Conservation (phyloP, 108 stramenopile species). For the Fistulifera solaris region DNA sequence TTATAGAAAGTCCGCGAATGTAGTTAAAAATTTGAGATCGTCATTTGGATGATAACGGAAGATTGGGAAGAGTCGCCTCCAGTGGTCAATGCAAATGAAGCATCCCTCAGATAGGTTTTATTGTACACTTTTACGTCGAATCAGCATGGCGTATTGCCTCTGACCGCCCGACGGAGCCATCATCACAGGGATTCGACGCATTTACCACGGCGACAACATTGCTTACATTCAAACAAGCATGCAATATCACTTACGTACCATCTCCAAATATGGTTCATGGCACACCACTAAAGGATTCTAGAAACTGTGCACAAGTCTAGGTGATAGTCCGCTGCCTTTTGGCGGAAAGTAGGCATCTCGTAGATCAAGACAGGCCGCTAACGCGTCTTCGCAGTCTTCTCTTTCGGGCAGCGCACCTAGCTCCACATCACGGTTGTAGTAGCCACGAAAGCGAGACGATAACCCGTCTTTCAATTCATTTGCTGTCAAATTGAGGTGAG, state of each 20-base stretch:
- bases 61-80: not conserved
- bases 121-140: constrained; percentile 47
- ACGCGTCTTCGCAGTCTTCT: constrained; percentile 69
- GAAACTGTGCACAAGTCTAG: not conserved
- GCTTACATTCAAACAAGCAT: not conserved
- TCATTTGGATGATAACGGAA: constrained; percentile 17
- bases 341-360: constrained; percentile 68
- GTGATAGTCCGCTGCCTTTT: constrained; percentile 34
- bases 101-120: constrained; percentile 6
- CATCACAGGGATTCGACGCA: constrained; percentile 9
- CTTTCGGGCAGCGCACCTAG: constrained; percentile 56
- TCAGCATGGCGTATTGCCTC: constrained; percentile 23
- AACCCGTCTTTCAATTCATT: constrained; percentile 36
- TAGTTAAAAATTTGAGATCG: constrained; percentile 22
- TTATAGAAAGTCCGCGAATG: constrained; percentile 29
- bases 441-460: constrained; percentile 40
- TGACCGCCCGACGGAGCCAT: constrained; percentile 41
- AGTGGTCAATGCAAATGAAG: not conserved
- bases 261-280: not conserved
- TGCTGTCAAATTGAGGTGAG: constrained; percentile 30
- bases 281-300: not conserved
- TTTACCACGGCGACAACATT: no score
- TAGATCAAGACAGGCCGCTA: constrained; percentile 47
- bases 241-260: not conserved
- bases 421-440: constrained; percentile 49